Base-by-base conservation (phyloP, 306 rosid genomes). In the Oxytropis ochrocephala region DNA sequence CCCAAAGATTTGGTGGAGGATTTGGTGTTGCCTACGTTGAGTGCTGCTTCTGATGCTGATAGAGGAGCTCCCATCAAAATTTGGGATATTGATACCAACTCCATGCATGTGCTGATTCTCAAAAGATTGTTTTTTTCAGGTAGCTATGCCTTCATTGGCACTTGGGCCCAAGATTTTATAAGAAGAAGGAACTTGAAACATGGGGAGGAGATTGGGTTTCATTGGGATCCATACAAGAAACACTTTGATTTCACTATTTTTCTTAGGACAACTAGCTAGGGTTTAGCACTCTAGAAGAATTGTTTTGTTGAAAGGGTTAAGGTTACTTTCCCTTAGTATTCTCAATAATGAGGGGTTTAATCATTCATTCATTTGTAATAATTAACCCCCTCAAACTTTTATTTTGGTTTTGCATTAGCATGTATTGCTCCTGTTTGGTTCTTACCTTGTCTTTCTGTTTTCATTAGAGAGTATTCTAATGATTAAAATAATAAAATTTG, bases 191-290 rank as follows among this genome's bases (percentile, higher is more conserved):
- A 18, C 1, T 66, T 66, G 32, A 66, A 48, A 47, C 33, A 14
- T 48, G 59, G 58, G 0, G 72, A 49, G 48, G 59, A 66, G 7
- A 33, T 66, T 66, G 59, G 59, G 0, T 11, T 65, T 2, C 58
- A 65, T 9, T 65, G 71, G 71, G 56, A 65, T 48, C 57, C 58
- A 14, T 32, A 47, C 53, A 16, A 14, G 4, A 48, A 30, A 14
- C 57, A 16, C 58, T 65, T 65, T 6, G 30, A 65, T 48, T 66
- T 66, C 9, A 32, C 72, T 33, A 11, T 66, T 66, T n/a, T 61
- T 4, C 33, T 66, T 35, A 66, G 30, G 18, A 14, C 72, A 16
- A 29, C 4, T 42, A 16, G 13, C 4, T 42, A 62, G 36, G 51
- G 8, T 61, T 17, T 62, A 62, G 52, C 21, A 33, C 27, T 33